phyloP scores from a whole-genome alignment of 2,329 filamentous ascomycete species.

The Magnaporthales sp. region DNA sequence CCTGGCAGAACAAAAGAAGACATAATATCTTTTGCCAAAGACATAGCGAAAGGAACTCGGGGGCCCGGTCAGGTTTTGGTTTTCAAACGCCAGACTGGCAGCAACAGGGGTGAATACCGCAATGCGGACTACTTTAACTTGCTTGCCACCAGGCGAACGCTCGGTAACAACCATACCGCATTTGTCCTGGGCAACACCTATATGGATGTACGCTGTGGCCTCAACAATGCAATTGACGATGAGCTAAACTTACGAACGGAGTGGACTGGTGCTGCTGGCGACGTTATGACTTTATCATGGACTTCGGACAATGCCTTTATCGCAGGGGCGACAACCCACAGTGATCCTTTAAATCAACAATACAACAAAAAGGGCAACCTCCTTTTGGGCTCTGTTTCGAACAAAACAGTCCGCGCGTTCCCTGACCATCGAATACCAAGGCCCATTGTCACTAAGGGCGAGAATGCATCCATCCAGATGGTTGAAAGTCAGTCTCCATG shows the following conservation, averaged over 20 bases:
- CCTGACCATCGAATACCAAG: constrained; percentile 49
- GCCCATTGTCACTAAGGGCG: constrained; percentile 38
- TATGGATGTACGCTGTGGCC: constrained; percentile 35
- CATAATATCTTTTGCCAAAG: constrained; percentile 26
- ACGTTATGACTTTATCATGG: constrained; percentile 52
- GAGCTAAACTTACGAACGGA: constrained; percentile 38
- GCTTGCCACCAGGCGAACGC: constrained; percentile 39
- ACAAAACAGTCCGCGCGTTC: constrained; percentile 38
- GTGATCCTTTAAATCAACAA: constrained; percentile 54
- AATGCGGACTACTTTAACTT: constrained; percentile 28
- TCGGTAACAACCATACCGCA: constrained; percentile 31
- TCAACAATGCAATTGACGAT: constrained; percentile 40
- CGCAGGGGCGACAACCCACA: constrained; percentile 56
- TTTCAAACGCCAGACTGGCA: constrained; percentile 20
- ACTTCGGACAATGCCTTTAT: constrained; percentile 43
- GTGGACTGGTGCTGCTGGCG: constrained; percentile 54
- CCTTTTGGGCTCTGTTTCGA: constrained; percentile 39
- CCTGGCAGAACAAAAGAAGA: constrained; percentile 21
- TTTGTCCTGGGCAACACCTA: constrained; percentile 18
- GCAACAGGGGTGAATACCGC: constrained; percentile 17
- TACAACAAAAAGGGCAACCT: constrained; percentile 59
- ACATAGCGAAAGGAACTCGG: constrained; percentile 18
- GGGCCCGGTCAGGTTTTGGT: constrained; percentile 16
- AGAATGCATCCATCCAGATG: constrained; percentile 49
- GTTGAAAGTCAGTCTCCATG: constrained; percentile 50